Conservation (phyloP, 768 basidiomycete genomes). For the Lactarius quietus region DNA sequence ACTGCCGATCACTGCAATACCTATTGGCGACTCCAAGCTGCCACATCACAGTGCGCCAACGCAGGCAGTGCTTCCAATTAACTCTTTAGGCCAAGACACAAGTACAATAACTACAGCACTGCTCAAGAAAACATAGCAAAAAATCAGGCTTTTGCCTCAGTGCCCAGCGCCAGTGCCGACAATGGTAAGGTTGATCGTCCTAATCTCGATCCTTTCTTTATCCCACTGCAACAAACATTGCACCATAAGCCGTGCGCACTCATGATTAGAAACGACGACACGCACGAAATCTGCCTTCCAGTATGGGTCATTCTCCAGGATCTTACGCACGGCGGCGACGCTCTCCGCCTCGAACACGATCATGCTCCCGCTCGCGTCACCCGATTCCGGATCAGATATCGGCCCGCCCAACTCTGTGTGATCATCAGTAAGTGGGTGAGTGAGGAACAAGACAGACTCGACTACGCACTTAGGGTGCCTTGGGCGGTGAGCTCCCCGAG, state of each 20-base stretch:
- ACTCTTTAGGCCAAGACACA: too few species aligned
- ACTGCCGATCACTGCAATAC: too few species aligned
- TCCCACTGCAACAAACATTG: slow-evolving; percentile 50
- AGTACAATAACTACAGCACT: not conserved
- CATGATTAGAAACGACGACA: too few species aligned
- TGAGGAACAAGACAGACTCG: too few species aligned
- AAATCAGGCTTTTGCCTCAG: too few species aligned
- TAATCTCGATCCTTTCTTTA: slow-evolving; percentile 47
- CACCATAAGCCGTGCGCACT: not conserved
- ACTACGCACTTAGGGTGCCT: too few species aligned
- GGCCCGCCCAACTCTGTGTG: slow-evolving; percentile 8
- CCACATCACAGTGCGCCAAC: too few species aligned
- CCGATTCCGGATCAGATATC: not conserved
- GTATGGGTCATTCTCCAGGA: slow-evolving; percentile 43
- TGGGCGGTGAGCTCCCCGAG: too few species aligned
- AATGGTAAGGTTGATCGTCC: not conserved
- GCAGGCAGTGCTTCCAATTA: too few species aligned
- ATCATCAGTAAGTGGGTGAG: slow-evolving; percentile 32
- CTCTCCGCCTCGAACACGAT: slow-evolving; percentile 53
- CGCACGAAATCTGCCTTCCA: slow-evolving; percentile 41
- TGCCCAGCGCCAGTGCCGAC: too few species aligned
- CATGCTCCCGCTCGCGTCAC: slow-evolving; percentile 59
- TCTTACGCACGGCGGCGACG: slow-evolving; percentile 43
- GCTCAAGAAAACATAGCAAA: too few species aligned
- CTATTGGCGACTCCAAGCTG: too few species aligned